Evolutionary conservation across 768 basidiomycete species (phyloP).

Genomic region (Lactifluus piperatus): DNA sequence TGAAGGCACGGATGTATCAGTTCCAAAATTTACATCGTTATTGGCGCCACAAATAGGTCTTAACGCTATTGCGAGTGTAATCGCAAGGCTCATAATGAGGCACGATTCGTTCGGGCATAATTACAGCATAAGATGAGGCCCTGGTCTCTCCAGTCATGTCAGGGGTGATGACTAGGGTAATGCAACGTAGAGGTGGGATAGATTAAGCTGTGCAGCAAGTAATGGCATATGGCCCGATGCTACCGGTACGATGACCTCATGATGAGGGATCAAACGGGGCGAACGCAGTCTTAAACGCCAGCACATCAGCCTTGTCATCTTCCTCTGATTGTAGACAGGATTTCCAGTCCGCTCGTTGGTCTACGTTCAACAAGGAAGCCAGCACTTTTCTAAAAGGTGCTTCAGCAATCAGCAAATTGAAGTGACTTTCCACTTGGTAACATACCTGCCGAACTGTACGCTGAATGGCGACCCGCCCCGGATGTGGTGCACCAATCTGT

Average conservation of each 20-base stretch:
- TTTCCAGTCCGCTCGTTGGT: slow-evolving; percentile 88
- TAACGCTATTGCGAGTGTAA: slow-evolving; percentile 75
- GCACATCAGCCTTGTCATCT: slow-evolving; percentile 77
- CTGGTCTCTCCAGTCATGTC: neutral
- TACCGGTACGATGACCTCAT: slow-evolving; percentile 5
- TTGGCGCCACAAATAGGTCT: slow-evolving; percentile 42
- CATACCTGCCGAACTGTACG: slow-evolving; percentile 90
- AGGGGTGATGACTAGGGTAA: neutral
- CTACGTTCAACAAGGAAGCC: slow-evolving; percentile 63
- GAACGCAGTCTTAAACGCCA: slow-evolving; percentile 80
- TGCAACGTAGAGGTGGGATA: neutral
- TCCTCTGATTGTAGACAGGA: slow-evolving; percentile 73
- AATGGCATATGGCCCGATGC: neutral
- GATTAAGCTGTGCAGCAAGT: neutral
- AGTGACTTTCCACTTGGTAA: neutral
- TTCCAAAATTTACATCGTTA: neutral
- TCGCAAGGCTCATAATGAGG: slow-evolving; percentile 61
- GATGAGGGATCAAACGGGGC: slow-evolving; percentile 54
- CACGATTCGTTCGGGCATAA: slow-evolving; percentile 56
- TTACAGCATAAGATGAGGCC: slow-evolving; percentile 47
- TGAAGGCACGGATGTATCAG: slow-evolving; percentile 39
- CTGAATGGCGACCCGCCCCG: slow-evolving; percentile 72
- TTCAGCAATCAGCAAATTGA: neutral
- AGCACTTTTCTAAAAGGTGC: slow-evolving; percentile 59
- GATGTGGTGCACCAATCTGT: slow-evolving; percentile 79